Conservation (phyloP, 1,139 yeast genomes). For the Wickerhamiella infanticola region DNA sequence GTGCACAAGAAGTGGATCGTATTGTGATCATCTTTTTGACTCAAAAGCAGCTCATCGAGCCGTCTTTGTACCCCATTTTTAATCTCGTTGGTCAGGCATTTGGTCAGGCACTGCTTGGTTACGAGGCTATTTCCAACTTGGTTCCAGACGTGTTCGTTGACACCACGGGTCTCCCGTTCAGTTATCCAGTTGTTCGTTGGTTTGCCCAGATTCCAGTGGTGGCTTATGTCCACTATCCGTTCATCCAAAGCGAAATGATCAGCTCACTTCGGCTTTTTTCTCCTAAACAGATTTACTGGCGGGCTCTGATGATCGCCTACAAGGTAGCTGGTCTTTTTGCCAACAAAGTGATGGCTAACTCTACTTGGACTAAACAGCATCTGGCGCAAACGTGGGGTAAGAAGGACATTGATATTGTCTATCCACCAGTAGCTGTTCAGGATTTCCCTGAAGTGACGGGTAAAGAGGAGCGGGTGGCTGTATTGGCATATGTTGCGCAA, state of each 20-base stretch:
- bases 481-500: slow-evolving; percentile 71
- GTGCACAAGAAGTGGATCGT: slow-evolving; percentile 33
- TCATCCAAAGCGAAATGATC: slow-evolving; percentile 75
- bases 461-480: slow-evolving; percentile 31
- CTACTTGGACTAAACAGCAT: slow-evolving; percentile 83
- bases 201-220: slow-evolving; percentile 56
- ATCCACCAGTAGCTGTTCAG: slow-evolving; percentile 80
- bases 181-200: slow-evolving; percentile 46
- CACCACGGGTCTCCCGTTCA: slow-evolving; percentile 86
- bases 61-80: slow-evolving; percentile 58
- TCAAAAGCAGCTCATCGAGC: slow-evolving; percentile 51
- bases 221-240: slow-evolving; percentile 88
- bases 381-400: slow-evolving; percentile 26
- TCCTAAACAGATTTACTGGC: slow-evolving; percentile 62
- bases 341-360: slow-evolving; percentile 57
- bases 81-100: slow-evolving; percentile 79
- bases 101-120: slow-evolving; percentile 54
- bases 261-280: slow-evolving; percentile 17
- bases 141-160: slow-evolving; percentile 89
- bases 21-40: slow-evolving; percentile 57
- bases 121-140: slow-evolving; percentile 53
- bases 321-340: slow-evolving; percentile 51
- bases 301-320: slow-evolving; percentile 43
- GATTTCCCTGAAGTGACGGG: slow-evolving; percentile 22
- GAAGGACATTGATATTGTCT: slow-evolving; percentile 34